Conservation (phyloP, 2,329 filamentous ascomycete species). For the Neonectria hederae region DNA sequence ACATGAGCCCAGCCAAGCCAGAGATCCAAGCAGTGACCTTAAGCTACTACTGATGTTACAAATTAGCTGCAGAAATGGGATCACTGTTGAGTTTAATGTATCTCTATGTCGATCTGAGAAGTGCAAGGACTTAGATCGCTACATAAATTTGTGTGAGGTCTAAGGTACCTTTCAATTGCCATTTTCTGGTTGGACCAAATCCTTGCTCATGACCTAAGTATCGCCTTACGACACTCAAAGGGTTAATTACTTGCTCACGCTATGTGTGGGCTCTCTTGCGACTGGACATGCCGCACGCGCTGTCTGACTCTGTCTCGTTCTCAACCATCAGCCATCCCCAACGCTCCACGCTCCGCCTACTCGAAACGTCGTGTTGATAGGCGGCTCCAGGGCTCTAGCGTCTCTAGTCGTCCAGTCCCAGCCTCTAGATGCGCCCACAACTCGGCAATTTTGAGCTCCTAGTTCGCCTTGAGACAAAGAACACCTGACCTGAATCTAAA, state of each 20-base stretch:
- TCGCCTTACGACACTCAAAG: too few relatives aligned
- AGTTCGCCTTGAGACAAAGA: constrained; percentile 7
- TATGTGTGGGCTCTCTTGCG: constrained; percentile 19
- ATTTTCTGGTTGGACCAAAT: too few relatives aligned
- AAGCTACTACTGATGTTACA: too few relatives aligned
- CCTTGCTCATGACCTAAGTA: too few relatives aligned
- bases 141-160: too few relatives aligned
- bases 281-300: constrained; percentile 24
- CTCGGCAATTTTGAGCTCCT: constrained; percentile 10
- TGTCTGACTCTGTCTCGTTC: constrained; percentile 13
- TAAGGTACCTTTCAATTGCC: too few relatives aligned
- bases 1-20: too few relatives aligned
- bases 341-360: constrained; percentile 17
- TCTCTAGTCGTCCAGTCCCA: constrained; percentile 1
- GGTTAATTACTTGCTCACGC: constrained; percentile 32
- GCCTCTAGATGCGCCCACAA: constrained; percentile 19
- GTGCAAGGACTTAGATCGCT: too few relatives aligned
- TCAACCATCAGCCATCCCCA: constrained; percentile 15
- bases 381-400: constrained; percentile 13
- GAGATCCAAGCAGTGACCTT: too few relatives aligned
- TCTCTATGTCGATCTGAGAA: too few relatives aligned
- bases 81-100: too few relatives aligned
- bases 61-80: too few relatives aligned
- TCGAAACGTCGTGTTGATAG: constrained; percentile 22
- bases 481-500: constrained; percentile 23